A percentile compares a stretch with the other conserved stretches of the same genome.
Conservation (phyloP, 768 basidiomycete species). For the Hypsizygus marmoreus region DNA sequence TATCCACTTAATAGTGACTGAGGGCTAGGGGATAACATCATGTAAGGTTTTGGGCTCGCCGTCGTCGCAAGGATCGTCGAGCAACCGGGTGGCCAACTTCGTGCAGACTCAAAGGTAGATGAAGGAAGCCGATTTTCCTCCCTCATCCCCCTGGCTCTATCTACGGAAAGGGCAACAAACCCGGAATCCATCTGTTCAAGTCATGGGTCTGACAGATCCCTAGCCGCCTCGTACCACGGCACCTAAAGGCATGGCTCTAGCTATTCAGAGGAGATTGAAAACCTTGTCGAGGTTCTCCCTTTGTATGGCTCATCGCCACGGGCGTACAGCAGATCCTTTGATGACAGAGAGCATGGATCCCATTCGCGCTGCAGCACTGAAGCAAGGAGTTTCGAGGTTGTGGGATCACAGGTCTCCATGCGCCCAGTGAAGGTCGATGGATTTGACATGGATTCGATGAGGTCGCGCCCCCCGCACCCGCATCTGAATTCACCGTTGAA, state of each 20-base stretch:
- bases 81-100: constrained; percentile 76
- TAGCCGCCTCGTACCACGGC: constrained; percentile 20
- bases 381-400: constrained; percentile 23
- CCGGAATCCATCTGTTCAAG: constrained; percentile 15
- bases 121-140: constrained; percentile 75
- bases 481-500: too few relatives aligned
- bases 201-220: constrained; percentile 19
- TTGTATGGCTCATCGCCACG: constrained; percentile 27
- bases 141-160: constrained; percentile 61
- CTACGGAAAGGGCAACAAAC: constrained; percentile 15
- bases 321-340: background rate
- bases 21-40: too few relatives aligned
- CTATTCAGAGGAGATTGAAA: constrained; percentile 38
- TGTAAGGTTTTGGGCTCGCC: constrained; percentile 78
- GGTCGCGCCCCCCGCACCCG: constrained; percentile 8
- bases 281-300: constrained; percentile 51
- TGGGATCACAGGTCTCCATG: constrained; percentile 29
- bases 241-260: constrained; percentile 29
- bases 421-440: constrained; percentile 39
- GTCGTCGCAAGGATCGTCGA: constrained; percentile 81
- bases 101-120: constrained; percentile 70
- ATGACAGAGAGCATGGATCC: background rate
- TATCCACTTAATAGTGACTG: background rate
- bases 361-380: background rate
- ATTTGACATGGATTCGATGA: constrained; percentile 18